Evolutionary conservation across 306 rosid species (phyloP), one percentile per base, ranked within the genome.

Genomic region (Pyrus betulifolia): DNA sequence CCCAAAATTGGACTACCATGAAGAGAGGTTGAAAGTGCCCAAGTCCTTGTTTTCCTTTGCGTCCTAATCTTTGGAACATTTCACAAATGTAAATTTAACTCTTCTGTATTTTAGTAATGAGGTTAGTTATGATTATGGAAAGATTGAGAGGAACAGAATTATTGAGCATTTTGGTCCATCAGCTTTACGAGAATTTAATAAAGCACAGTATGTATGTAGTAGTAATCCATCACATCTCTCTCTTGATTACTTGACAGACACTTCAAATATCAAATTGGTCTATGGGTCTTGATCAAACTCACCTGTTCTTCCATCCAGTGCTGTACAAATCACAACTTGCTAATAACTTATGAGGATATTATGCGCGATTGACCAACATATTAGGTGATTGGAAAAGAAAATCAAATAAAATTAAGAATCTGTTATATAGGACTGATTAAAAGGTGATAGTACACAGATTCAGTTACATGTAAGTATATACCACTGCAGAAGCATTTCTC

Each of bases 71-170:
- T 13, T 28, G 64, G 15, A 59, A 11, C 18, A 25, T 62, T 72
- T 46, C 79, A 73, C 44, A 31, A 64, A 79, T 70, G 72, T 68
- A 70, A 66, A 73, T 42, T 67, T 44, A 69, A 33, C 75, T 59
- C 59, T 55, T 67, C 42, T 25, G 25, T 28, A 19, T 66, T 77
- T 74, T 67, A 67, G 67, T 81, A 79, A 60, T 80, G 82, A 79
- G 90, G 85, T 88, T 84, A 81, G 89, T 86, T 88, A 88, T 86
- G 88, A 90, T 86, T 81, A 71, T 90, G 89, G 88, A 85, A 85
- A 86, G 86, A 86, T 88, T 85, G 88, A 80, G 49, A 68, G 80
- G 49, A 27, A 27, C 51, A 10, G 22, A 83, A 83, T 82, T 78
- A 79, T 83, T 38, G 59, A 79, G 69, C 45, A 64, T 7, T 64